phyloP scores from a whole-genome alignment of 495 filamentous ascomycete species.

The Aspergillus sclerotioniger region DNA sequence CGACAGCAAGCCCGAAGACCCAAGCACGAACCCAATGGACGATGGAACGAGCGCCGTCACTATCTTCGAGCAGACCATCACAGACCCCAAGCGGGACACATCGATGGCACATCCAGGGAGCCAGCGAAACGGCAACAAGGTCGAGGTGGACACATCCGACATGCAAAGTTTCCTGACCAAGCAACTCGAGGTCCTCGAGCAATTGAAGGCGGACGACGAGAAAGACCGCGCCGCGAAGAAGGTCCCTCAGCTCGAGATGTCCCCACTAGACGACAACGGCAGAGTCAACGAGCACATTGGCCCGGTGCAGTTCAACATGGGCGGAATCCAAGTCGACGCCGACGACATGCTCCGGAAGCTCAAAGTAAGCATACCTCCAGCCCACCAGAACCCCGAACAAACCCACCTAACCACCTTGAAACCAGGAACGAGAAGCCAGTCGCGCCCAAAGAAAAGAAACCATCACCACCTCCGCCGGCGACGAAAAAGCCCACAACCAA shows the following conservation, averaged over 20 bases:
- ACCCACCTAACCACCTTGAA: conserved; percentile 13
- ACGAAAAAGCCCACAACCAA: conserved; percentile 65
- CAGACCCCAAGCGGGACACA: conserved; percentile 63
- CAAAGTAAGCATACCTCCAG: conserved; percentile 57
- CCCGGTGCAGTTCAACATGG: conserved; percentile 95
- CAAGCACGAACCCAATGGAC: conserved; percentile 30
- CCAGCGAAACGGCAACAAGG: conserved; percentile 40
- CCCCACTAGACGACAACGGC: conserved; percentile 49
- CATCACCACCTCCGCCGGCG: conserved; percentile 34
- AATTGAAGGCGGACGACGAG: conserved; percentile 63
- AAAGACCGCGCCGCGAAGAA: conserved; percentile 45
- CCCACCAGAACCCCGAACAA: background rate
- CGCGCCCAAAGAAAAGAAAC: conserved; percentile 48
- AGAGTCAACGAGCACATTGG: conserved; percentile 86
- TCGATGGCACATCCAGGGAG: conserved; percentile 47
- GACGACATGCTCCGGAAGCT: conserved; percentile 91
- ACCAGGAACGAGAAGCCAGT: conserved; percentile 55
- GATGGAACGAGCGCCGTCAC: conserved; percentile 58
- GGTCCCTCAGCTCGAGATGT: conserved; percentile 45
- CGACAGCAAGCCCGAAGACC: conserved; percentile 16
- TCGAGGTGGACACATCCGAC: conserved; percentile 71
- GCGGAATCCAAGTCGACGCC: conserved; percentile 93
- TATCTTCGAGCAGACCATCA: conserved; percentile 77
- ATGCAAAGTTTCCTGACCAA: conserved; percentile 74
- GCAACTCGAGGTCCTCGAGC: conserved; percentile 72